Base-by-base conservation (phyloP, 495 filamentous ascomycete genomes). In the Aspergillus coremiiformis region DNA sequence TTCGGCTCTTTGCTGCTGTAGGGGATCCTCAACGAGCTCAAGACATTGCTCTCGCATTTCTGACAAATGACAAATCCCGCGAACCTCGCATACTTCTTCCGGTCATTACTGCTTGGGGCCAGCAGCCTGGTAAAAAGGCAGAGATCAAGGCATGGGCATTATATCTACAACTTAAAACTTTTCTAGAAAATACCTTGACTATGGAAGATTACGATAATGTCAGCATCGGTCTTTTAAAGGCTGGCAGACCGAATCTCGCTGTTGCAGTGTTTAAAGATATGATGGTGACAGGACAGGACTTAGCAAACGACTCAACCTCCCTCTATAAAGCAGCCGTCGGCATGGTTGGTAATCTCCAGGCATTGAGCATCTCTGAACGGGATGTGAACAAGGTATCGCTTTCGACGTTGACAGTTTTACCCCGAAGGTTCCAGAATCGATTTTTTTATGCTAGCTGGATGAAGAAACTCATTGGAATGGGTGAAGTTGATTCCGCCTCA, bases 401-500 rank as follows among this genome's bases (percentile, higher is more conserved):
- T 11, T 70, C 73, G 1, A 71, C 69, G 20, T 62, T 83, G 15
- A 76, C 74, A 7, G 59, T 74, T 35, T 60, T 89, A 17, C 85
- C 87, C 6, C 69, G 77, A 8, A 69, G 68, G 22, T 80, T 86
- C 44, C 80, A 84, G 45, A 90, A 87, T 59, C 82, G 86, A 35
- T 90, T 85, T 66, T 91, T 91, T 65, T 83, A 84, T 55, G 87
- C 84, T 11, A 88, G 82, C 57, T 91, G 86, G 86, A 74, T 90
- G 60, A 90, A 88, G 65, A 83, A 87, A 35, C 76, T 91, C 1
- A 84, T 91, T 52, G 85, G 84, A 23, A 80, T 81, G 59, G 84
- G 82, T 5, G 79, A 89, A 50, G 69, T 85, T 15, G 79, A 85
- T 55, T 83, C 83, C 9, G 86, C 86, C 6, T 79, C 78, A 30